Evolutionary conservation across 1,139 yeast species (phyloP).

Genomic region (Diutina mesorugosa): DNA sequence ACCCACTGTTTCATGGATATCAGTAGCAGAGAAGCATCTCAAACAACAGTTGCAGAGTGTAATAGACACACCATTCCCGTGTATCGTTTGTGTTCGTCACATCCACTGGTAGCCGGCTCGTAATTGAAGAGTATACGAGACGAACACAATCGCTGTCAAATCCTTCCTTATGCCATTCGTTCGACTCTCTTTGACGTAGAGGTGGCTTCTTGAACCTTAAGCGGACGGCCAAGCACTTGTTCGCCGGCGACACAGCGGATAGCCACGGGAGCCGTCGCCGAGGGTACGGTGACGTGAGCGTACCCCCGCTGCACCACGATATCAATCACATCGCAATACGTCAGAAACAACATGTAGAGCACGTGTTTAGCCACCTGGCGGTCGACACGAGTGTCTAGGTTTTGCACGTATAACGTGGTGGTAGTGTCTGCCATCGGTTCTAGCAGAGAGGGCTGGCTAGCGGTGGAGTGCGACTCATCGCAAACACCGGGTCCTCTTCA

Average conservation of each 20-base stretch:
- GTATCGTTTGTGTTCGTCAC: no score
- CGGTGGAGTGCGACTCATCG: no score
- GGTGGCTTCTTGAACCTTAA: not conserved
- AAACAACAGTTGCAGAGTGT: no score
- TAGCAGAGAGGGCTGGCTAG: no score
- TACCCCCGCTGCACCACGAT: slow-evolving; percentile 26
- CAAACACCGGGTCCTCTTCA: no score
- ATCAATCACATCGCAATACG: slow-evolving; percentile 57
- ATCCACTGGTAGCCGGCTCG: no score
- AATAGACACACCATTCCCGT: no score
- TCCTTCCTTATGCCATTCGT: not conserved
- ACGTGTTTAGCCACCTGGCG: slow-evolving; percentile 33
- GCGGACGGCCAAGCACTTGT: not conserved
- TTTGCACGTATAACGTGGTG: slow-evolving; percentile 47
- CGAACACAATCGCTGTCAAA: no score
- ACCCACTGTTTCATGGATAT: no score
- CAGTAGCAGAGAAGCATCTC: no score
- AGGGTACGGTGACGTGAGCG: not conserved
- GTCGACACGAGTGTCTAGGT: slow-evolving; percentile 52
- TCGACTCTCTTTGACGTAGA: not conserved
- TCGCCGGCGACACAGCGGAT: not conserved
- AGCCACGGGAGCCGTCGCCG: not conserved
- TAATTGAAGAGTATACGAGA: no score
- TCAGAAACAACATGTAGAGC: slow-evolving; percentile 48
- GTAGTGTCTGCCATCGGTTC: not conserved